phyloP scores from a whole-genome alignment of 768 basidiomycete species.

The Postia placenta region DNA sequence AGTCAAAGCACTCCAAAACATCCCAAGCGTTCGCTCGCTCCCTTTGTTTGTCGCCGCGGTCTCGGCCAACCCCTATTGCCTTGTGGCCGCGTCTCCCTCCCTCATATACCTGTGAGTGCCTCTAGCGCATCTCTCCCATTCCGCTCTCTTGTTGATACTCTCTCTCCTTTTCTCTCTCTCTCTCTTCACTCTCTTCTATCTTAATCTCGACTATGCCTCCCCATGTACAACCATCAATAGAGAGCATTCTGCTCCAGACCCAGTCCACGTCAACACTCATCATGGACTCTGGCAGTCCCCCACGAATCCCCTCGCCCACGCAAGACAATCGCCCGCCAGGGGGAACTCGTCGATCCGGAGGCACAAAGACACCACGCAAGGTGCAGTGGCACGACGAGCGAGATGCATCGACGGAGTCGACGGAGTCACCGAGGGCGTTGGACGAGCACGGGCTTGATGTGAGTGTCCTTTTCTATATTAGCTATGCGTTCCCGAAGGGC shows the following conservation, averaged over 20 bases:
- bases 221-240: conserved; percentile 17
- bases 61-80: not conserved
- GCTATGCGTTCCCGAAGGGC: not conserved
- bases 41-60: not conserved
- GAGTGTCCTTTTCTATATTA: conserved; percentile 18
- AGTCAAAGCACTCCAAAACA: not conserved
- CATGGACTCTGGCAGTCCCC: conserved; percentile 14
- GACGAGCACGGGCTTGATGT: conserved; percentile 54
- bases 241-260: conserved; percentile 13
- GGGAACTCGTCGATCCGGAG: conserved; percentile 17
- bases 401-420: conserved; percentile 11
- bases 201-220: conserved; percentile 2
- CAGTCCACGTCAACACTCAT: conserved; percentile 4
- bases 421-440: conserved; percentile 31
- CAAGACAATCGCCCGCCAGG: conserved; percentile 13
- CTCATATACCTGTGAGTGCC: conserved; percentile 3
- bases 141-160: not conserved
- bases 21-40: not conserved
- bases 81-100: not conserved
- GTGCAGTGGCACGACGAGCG: conserved; percentile 44
- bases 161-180: not conserved
- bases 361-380: conserved; percentile 42
- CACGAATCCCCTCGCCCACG: not conserved
- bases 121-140: not conserved
- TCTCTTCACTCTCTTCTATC: not conserved